Conservation (phyloP, 2,329 filamentous ascomycete species). For the Thyridium curvatum region DNA sequence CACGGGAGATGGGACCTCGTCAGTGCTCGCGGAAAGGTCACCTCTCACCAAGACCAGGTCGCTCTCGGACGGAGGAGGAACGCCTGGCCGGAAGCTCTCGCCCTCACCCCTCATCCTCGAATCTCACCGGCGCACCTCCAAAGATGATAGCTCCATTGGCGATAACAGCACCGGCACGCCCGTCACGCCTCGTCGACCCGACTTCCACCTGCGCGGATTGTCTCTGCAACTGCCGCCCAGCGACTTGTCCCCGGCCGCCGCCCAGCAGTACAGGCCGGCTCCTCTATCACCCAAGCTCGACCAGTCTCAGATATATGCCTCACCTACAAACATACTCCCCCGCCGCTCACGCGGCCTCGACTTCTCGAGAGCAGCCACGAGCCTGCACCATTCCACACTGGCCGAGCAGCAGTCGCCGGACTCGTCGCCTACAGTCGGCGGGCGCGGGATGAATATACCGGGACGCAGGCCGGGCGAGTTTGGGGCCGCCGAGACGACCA, state of each 20-base stretch:
- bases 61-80: slow-evolving; percentile 56
- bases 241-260: slow-evolving; percentile 21
- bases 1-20: neutral
- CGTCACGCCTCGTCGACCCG: slow-evolving; percentile 67
- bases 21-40: slow-evolving; percentile 19
- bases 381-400: slow-evolving; percentile 89
- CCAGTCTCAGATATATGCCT: slow-evolving; percentile 76
- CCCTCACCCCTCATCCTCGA: slow-evolving; percentile 52
- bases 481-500: slow-evolving; percentile 58
- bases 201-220: slow-evolving; percentile 56
- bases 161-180: slow-evolving; percentile 35
- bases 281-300: slow-evolving; percentile 85
- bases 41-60: slow-evolving; percentile 52
- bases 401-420: slow-evolving; percentile 84
- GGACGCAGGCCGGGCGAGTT: slow-evolving; percentile 35
- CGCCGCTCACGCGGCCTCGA: slow-evolving; percentile 85
- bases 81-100: slow-evolving; percentile 42
- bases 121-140: slow-evolving; percentile 49
- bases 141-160: slow-evolving; percentile 58
- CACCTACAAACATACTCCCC: slow-evolving; percentile 81
- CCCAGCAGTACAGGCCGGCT: slow-evolving; percentile 45
- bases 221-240: slow-evolving; percentile 61
- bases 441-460: slow-evolving; percentile 60
- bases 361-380: slow-evolving; percentile 88
- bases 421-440: slow-evolving; percentile 79